phyloP scores from a whole-genome alignment of 139 green algal species.

The Auxenochlorella pyrenoidosa region DNA sequence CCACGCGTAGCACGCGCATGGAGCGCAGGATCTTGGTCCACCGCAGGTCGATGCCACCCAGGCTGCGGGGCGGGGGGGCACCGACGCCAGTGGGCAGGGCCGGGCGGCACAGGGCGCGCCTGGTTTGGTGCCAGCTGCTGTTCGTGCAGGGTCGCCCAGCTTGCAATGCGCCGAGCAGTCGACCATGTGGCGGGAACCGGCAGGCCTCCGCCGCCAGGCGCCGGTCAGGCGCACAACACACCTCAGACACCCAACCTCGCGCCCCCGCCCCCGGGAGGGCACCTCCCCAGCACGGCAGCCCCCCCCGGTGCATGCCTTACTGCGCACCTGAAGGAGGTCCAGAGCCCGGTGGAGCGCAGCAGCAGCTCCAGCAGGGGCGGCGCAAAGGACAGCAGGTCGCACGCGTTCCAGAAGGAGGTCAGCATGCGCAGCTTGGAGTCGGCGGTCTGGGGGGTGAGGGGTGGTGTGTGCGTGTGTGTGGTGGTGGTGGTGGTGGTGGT shows the following conservation, averaged over 20 bases:
- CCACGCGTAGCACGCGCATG: slow-evolving; percentile 77
- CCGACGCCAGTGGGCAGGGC: no score
- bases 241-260: no score
- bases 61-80: slow-evolving; percentile 20
- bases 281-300: no score
- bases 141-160: no score
- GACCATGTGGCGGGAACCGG: no score
- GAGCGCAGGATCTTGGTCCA: slow-evolving; percentile 82
- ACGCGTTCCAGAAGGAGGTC: slow-evolving; percentile 52
- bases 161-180: no score
- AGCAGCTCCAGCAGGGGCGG: slow-evolving; percentile 69
- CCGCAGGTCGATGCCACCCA: slow-evolving; percentile 65
- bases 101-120: no score
- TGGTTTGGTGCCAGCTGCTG: no score
- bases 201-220: no score
- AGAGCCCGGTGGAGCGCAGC: slow-evolving; percentile 25
- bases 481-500: background rate
- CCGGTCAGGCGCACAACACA: no score
- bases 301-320: no score
- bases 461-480: background rate
- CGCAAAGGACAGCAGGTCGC: slow-evolving; percentile 81
- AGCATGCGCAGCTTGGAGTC: slow-evolving; percentile 58
- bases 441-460: slow-evolving; percentile 28
- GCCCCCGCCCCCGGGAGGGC: no score
- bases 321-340: slow-evolving; percentile 22